These are phyloP conservation scores for Leccinum barrowsii DNA, from an alignment of 768 basidiomycete genomes.

Conservation along the genomic window DNA sequence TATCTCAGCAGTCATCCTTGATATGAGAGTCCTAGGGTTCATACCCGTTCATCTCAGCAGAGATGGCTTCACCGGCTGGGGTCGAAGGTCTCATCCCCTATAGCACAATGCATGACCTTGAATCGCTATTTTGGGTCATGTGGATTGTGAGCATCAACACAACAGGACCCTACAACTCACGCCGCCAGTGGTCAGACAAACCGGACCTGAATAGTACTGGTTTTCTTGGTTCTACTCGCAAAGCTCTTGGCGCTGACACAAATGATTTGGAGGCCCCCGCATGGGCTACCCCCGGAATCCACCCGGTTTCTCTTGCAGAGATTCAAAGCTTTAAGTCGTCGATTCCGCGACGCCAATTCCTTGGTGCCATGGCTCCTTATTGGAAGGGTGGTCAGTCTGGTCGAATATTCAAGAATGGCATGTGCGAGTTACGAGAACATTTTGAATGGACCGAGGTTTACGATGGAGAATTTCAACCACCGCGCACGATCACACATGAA, in stretches of 20 bases:
- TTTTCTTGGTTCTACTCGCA: background rate
- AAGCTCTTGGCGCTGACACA: background rate
- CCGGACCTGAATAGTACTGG: background rate
- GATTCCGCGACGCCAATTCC: background rate
- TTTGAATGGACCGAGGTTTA: background rate
- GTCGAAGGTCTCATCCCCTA: background rate
- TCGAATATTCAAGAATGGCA: background rate
- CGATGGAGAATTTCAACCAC: background rate
- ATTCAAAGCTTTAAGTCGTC: background rate
- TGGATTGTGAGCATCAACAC: background rate
- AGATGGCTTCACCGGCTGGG: background rate
- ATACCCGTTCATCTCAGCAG: background rate
- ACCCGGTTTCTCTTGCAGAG: background rate
- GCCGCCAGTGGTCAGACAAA: background rate
- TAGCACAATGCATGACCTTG: background rate
- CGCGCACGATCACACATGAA: background rate
- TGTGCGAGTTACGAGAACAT: background rate
- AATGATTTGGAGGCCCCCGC: background rate
- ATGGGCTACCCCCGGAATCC: background rate
- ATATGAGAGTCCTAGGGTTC: background rate
- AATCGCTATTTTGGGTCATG: background rate
- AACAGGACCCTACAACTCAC: background rate
- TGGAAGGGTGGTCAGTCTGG: background rate
- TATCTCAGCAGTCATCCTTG: background rate
- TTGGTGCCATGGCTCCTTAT: background rate